These are phyloP conservation scores for Apophysomyces variabilis DNA, from an alignment of 371 early-diverging fungal genomes.

Conservation along the genomic window DNA sequence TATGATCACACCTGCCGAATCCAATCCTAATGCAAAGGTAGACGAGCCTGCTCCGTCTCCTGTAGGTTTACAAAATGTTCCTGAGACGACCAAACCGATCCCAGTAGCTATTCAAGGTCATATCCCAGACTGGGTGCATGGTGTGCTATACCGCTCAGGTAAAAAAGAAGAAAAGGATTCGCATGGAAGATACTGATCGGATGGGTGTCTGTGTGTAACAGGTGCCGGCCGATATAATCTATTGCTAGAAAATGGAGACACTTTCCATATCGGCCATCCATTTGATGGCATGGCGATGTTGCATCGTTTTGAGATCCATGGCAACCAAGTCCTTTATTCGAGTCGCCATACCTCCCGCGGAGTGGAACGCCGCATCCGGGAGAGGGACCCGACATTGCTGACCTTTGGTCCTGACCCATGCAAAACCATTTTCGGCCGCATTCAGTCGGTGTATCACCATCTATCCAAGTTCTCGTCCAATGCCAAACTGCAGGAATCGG, in stretches of 20 bases:
- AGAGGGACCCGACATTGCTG: slow-evolving; percentile 45
- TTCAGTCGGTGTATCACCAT: slow-evolving; percentile 50
- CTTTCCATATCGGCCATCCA: slow-evolving; percentile 61
- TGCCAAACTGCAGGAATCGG: slow-evolving; percentile 33
- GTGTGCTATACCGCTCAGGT: slow-evolving; percentile 63
- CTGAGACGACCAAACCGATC: slow-evolving; percentile 47
- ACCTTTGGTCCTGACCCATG: slow-evolving; percentile 65
- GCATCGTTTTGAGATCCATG: slow-evolving; percentile 50
- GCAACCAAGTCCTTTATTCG: slow-evolving; percentile 35
- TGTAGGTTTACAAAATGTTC: slow-evolving; percentile 54
- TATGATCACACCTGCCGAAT: slow-evolving; percentile 43
- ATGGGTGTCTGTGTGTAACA: slow-evolving; percentile 3
- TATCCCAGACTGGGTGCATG: slow-evolving; percentile 65
- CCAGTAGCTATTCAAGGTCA: slow-evolving; percentile 48
- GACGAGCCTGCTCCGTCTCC: slow-evolving; percentile 47
- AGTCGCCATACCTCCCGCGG: slow-evolving; percentile 54
- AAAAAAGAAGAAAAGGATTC: background rate
- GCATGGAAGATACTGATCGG: too few species aligned
- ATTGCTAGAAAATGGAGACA: slow-evolving; percentile 50
- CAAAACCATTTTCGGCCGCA: slow-evolving; percentile 60
- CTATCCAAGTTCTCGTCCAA: slow-evolving; percentile 37
- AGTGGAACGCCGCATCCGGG: slow-evolving; percentile 39
- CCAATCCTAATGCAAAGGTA: slow-evolving; percentile 28
- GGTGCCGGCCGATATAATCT: slow-evolving; percentile 54
- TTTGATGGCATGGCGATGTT: slow-evolving; percentile 69